phyloP scores from a whole-genome alignment of 805 yeast species.

The Torulaspora gathmanii region DNA sequence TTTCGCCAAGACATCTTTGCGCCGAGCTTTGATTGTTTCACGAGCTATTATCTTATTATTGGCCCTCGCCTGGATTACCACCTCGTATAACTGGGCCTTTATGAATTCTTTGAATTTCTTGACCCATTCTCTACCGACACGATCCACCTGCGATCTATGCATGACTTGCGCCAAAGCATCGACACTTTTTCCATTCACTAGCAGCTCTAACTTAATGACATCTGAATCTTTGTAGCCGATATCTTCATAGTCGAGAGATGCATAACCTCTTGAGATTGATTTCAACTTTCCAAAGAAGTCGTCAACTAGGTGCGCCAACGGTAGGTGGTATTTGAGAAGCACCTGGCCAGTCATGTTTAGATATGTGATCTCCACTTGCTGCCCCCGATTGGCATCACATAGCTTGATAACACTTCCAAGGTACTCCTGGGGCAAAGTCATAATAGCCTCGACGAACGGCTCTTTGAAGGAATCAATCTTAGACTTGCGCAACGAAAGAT shows the following conservation, averaged over 20 bases:
- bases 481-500: conserved; percentile 36
- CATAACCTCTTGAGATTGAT: conserved; percentile 87
- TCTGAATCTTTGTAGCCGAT: conserved; percentile 78
- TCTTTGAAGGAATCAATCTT: conserved; percentile 54
- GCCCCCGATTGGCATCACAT: conserved; percentile 80
- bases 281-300: conserved; percentile 93
- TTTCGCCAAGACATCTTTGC: conserved; percentile 92
- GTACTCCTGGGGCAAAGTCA: conserved; percentile 87
- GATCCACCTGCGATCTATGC: conserved; percentile 73
- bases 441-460: conserved; percentile 85
- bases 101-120: conserved; percentile 73
- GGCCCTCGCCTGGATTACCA: conserved; percentile 85
- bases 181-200: conserved; percentile 83
- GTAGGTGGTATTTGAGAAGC: conserved; percentile 69
- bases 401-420: conserved; percentile 81
- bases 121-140: conserved; percentile 77
- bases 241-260: conserved; percentile 91
- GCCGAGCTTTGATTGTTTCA: conserved; percentile 86
- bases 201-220: conserved; percentile 78
- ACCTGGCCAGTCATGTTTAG: conserved; percentile 71
- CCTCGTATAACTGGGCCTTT: conserved; percentile 82
- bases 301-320: conserved; percentile 85
- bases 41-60: conserved; percentile 78
- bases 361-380: conserved; percentile 73
- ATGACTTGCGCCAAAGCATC: conserved; percentile 91